Base-by-base conservation (phyloP, 208 protist genomes). In the Balamuthia mandrillaris region DNA sequence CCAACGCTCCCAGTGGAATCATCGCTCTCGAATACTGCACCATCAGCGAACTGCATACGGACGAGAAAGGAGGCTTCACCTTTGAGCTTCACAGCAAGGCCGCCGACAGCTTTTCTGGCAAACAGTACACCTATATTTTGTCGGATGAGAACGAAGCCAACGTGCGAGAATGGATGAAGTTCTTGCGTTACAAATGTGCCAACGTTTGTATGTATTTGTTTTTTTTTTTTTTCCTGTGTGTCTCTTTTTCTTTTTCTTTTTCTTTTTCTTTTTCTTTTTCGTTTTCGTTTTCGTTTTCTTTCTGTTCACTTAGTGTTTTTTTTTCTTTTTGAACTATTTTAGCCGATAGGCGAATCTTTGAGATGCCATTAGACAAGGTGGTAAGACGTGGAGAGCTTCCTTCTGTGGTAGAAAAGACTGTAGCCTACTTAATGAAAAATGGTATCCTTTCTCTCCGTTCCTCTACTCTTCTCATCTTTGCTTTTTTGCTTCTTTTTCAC, bases 111-210 rank as follows among this genome's bases (percentile, higher is more conserved):
- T n/a, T n/a, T n/a, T n/a, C n/a, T n/a, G n/a, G n/a, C n/a, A n/a
- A n/a, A n/a, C n/a, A n/a, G n/a, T n/a, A n/a, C n/a, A n/a, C n/a
- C n/a, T 74, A 74, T 16, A 1, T 74, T 42, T 52, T 74, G 10
- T 74, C 51, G 9, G 65, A 74, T 31, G 65, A 74, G 27, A 74
- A 74, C 39, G 65, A 74, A 31, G 65, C 65, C 1, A 37, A 74
- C 27, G 65, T 74, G 27, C 65, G 65, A 3, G 65, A 74, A 16
- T 74, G 65, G 65, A 74, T 74, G 65, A 74, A 74, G 65, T n/a
- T 74, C 18, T 37, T 74, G 1, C 65, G 65, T 16, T 74, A 74
- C 41, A 74, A 74, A 31, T 74, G 65, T 42, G 65, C 65, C 65
- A 74, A 74, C 33, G 44, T 37, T 42, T 74, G 65, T 74, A 74